Evolutionary conservation across 2,329 filamentous ascomycete genomes (phyloP), one percentile per base, ranked within the genome.

Genomic region (Monilinia vaccinii-corymbosi): DNA sequence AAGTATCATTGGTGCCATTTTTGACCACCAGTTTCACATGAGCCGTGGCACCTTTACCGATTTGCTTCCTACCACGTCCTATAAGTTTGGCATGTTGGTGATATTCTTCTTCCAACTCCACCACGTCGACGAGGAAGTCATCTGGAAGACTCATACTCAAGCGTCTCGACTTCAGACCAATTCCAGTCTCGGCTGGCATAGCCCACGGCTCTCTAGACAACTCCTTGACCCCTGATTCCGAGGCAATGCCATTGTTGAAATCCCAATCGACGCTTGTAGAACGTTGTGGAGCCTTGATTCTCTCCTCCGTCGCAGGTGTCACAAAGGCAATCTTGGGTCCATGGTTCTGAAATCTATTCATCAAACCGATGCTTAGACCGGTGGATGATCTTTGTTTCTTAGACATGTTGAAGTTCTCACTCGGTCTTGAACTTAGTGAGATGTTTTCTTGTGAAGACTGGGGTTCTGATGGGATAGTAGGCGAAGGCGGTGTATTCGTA

Each of bases 41-140:
- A 47, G 89, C 90, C 7, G 89, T 92, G 13, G 89, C 88, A 46
- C 91, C 91, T 73, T 89, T 89, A 62, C 91, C 91, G 8, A 95
- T 77, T 62, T 86, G 81, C 74, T 88, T 91, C 44, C 87, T 86
- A 68, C 88, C 82, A 46, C 85, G 84, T 10, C 88, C 87, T 36
- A 89, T 78, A 56, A 93, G 76, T 65, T 88, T 84, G 73, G 84
- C 86, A 64, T 82, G 79, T 65, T 86, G 87, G 63, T 86, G 84
- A 67, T 85, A 93, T 66, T 91, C 88, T 50, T 79, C 78, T 62
- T 82, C 79, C 4, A 93, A 77, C 56, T 89, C 85, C 31, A 79
- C 86, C 11, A 85, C 80, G 62, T 90, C 85, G 34, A 91, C 85
- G 1, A 80, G 81, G 69, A 91, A 89, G 66, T 90, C 86, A 66